Base-by-base conservation (phyloP, 2,329 filamentous ascomycete genomes). In the Byssochlamys sp. region DNA sequence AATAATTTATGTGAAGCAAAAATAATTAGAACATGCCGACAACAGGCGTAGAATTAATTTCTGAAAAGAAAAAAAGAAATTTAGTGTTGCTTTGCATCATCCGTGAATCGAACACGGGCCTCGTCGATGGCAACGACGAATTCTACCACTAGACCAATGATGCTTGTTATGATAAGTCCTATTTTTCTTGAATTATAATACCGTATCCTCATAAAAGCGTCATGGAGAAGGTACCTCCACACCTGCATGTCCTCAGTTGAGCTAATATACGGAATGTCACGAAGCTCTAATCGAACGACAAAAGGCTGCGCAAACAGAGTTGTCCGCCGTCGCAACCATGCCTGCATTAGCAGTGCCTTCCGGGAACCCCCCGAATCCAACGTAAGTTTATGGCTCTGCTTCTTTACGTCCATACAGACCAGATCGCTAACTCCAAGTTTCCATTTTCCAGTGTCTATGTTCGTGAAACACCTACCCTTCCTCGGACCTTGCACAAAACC, bases 41-140 rank as follows among this genome's bases (percentile, higher is more conserved):
- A 28, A 53, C 33, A 53, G 28, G 29, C 29, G 29, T 10, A 9
- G 29, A 31, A 31, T 31, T 9, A 7, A 9, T 31, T 31, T 31
- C 29, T 5, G 28, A 11, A 6, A 55, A 58, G 50, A 61, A 45
- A 54, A 54, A 25, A 50, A 58, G 27, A 57, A 53, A 1, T 45
- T 51, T n/a, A 4, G 4, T 12, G n/a, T 51, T 6, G 10, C 7
- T 56, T 14, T 74, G 72, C 73, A 74, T 74, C 72, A 72, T 74
- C 73, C 73, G 73, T 72, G 73, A 75, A 75, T 75, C 72, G 73
- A 75, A 75, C 73, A 72, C 72, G 73, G 72, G 72, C 71, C 73
- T 74, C 72, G 67, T 75, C 73, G 73, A 75, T 74, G 71, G 71
- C 71, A 73, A 73, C 71, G 71, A 73, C 66, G 71, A 73, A 73